A percentile compares a stretch with the other conserved stretches of the same genome.
Evolutionary conservation across 345 rosid genomes (phyloP).

Genomic region (Zanthoxylum bungeanum): DNA sequence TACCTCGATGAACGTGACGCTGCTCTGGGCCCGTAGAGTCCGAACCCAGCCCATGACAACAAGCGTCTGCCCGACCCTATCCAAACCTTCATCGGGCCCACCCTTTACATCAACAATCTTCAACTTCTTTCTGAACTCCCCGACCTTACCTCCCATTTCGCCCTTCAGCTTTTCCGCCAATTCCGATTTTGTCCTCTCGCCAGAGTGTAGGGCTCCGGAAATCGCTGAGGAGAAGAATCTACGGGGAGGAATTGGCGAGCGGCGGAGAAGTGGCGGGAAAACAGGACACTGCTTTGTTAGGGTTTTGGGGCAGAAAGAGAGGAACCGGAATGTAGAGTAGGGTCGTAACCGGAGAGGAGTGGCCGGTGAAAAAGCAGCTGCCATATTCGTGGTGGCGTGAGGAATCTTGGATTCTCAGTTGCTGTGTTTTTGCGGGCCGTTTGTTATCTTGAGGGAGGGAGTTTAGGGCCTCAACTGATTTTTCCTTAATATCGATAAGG

Average conservation of each 20-base stretch:
- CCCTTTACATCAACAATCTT: slow-evolving; percentile 80
- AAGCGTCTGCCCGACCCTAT: slow-evolving; percentile 58
- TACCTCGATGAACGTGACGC: slow-evolving; percentile 84
- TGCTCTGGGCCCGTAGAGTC: slow-evolving; percentile 84
- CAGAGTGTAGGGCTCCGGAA: slow-evolving; percentile 37
- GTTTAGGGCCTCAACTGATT: neutral
- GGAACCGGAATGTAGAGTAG: slow-evolving; percentile 40
- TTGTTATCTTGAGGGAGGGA: neutral
- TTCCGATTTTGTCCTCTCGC: slow-evolving; percentile 33
- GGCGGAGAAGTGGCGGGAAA: slow-evolving; percentile 27
- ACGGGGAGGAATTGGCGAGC: slow-evolving; percentile 19
- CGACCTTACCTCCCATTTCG: slow-evolving; percentile 37
- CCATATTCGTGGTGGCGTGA: slow-evolving; percentile 11
- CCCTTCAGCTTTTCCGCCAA: slow-evolving; percentile 18
- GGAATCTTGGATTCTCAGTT: slow-evolving; percentile 1
- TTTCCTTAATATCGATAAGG: neutral
- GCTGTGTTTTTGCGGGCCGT: neutral
- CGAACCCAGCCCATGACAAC: slow-evolving; percentile 89
- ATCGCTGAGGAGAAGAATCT: slow-evolving; percentile 37
- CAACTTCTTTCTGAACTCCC: slow-evolving; percentile 67
- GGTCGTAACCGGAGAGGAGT: slow-evolving; percentile 44
- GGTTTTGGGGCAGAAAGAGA: slow-evolving; percentile 36
- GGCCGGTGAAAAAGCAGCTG: slow-evolving; percentile 49
- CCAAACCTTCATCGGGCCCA: slow-evolving; percentile 60
- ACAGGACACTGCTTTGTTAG: slow-evolving; percentile 11